Base-by-base conservation (phyloP, 306 rosid genomes). In the Pyrus betulifolia region DNA sequence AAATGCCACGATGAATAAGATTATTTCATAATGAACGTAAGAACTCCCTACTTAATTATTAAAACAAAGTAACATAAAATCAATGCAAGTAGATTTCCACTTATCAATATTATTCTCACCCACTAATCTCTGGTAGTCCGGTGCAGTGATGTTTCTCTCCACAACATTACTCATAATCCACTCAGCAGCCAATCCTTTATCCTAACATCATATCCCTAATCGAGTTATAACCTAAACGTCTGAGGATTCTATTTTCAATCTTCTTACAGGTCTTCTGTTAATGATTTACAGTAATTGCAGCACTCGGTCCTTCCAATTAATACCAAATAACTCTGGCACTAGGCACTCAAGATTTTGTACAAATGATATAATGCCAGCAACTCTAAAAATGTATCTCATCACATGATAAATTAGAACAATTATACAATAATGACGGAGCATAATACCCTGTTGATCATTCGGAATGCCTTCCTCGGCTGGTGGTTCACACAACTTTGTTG, bases 401-500 rank as follows among this genome's bases (percentile, higher is more conserved):
- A 10, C 62, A n/a, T 58, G 62, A 5, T 64, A 21, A 31, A 64
- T 18, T 28, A 64, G 23, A 64, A 4, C 44, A 17, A 64, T 15
- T 64, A 8, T 6, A 33, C 22, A 64, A 31, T 18, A 64, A 6
- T 31, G 14, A 13, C 12, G 18, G 4, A 64, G 42, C 42, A 31
- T 15, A 30, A 18, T 74, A 95, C 99, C 99, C 31, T 78, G 89
- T 51, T 82, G 78, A 22, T 84, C 81, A 73, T 67, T 79, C 22
- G 85, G 81, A 87, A 35, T 42, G 57, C 84, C 90, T 1, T 84
- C 30, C 49, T 79, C 76, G 46, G 71, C 86, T 1, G 88, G 90
- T 17, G 84, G 70, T 64, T 92, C 96, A 5, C 76, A 88, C 84
- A 93, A 72, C 73, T 86, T 95, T 60, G 97, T 83, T n/a, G 97